phyloP scores from a whole-genome alignment of 257 asterid genomes.

The Nicotiana tabacum region DNA sequence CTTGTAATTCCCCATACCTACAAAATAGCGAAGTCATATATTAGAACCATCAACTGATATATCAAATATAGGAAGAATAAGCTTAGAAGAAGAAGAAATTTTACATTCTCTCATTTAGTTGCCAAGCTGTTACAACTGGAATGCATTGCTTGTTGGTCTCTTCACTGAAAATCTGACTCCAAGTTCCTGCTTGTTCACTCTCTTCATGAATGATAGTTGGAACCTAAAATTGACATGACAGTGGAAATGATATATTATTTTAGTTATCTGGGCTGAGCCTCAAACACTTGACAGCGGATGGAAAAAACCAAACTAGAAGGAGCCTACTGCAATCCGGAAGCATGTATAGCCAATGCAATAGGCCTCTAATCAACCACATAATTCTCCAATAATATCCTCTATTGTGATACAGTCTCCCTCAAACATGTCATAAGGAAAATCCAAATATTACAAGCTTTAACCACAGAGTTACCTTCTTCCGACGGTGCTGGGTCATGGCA shows the following conservation, averaged over 20 bases:
- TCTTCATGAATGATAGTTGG: constrained; percentile 80
- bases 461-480: constrained; percentile 63
- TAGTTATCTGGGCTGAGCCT: neutral
- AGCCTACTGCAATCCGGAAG: neutral
- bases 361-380: neutral
- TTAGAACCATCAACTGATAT: neutral
- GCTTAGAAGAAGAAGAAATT: constrained; percentile 2
- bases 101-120: constrained; percentile 93
- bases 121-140: constrained; percentile 98
- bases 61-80: neutral
- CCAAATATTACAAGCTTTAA: neutral
- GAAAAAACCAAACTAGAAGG: neutral
- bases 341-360: neutral
- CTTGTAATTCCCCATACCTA: constrained; percentile 98
- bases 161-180: constrained; percentile 94
- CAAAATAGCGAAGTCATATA: neutral
- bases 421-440: neutral
- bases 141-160: constrained; percentile 83
- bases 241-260: neutral
- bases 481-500: constrained; percentile 97
- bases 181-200: constrained; percentile 67
- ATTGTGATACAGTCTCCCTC: too few relatives aligned
- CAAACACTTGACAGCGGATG: neutral
- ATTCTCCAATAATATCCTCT: neutral
- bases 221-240: constrained; percentile 44